Percentiles rank a stretch among this genome's conserved stretches.
These are phyloP conservation scores for Rhododendron molle DNA, from an alignment of 148 eudicot species.

Conservation along the genomic window DNA sequence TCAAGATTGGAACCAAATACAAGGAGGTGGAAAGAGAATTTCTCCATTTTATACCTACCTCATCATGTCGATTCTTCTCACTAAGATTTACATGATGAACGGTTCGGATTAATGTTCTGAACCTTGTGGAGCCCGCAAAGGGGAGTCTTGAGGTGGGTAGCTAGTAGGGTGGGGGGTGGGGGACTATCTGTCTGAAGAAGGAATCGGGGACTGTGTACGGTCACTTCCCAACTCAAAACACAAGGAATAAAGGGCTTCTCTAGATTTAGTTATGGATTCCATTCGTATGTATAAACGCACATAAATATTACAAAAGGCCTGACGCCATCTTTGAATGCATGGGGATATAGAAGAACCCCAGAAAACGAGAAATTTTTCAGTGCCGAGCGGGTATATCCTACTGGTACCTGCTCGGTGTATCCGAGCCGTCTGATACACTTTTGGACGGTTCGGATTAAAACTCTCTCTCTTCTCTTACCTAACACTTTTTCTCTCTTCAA, in stretches of 20 bases:
- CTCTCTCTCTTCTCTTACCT: neutral
- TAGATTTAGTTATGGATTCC: slow-evolving; percentile 8
- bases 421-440: too few species aligned
- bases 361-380: slow-evolving; percentile 2
- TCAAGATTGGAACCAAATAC: slow-evolving; percentile 11
- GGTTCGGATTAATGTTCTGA: neutral
- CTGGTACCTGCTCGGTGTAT: too few species aligned
- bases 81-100: neutral
- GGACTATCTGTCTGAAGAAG: slow-evolving; percentile 34
- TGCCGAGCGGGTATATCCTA: too few species aligned
- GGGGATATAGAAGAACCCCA: slow-evolving; percentile 40
- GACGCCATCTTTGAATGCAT: slow-evolving; percentile 39
- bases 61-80: too few species aligned
- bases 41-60: neutral
- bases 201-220: slow-evolving; percentile 54
- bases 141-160: neutral
- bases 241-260: slow-evolving; percentile 33
- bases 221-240: slow-evolving; percentile 31
- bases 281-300: neutral
- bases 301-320: slow-evolving; percentile 9
- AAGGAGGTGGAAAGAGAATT: slow-evolving; percentile 36
- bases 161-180: slow-evolving; percentile 23
- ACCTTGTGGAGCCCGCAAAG: neutral
- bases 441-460: too few species aligned
- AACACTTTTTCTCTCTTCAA: too few species aligned